Conservation (phyloP, 129 eudicot genomes). For the Sambucus nigra region DNA sequence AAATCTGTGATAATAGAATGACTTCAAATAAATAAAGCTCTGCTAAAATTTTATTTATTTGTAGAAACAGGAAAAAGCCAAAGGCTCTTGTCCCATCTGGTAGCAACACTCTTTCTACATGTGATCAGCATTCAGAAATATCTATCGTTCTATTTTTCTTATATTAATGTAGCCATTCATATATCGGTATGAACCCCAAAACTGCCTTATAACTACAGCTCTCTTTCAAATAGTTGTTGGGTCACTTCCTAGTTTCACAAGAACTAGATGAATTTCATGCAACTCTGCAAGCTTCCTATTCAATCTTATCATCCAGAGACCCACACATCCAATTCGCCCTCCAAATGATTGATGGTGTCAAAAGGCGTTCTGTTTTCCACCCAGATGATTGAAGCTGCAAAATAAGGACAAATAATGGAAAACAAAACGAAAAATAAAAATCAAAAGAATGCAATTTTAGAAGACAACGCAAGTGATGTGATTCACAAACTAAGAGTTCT, state of each 20-base stretch:
- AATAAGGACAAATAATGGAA: neutral
- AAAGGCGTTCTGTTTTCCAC: slow-evolving; percentile 85
- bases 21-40: too few species aligned
- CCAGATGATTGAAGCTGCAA: slow-evolving; percentile 74
- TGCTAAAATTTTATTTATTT: too few species aligned
- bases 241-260: neutral
- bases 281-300: slow-evolving; percentile 21
- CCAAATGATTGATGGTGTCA: slow-evolving; percentile 83
- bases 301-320: slow-evolving; percentile 35
- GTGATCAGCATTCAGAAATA: neutral
- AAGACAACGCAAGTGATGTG: too few species aligned
- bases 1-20: too few species aligned
- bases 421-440: too few species aligned
- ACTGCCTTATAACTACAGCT: neutral
- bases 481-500: too few species aligned
- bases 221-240: neutral
- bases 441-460: too few species aligned
- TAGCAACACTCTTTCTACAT: too few species aligned
- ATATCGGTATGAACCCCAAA: neutral
- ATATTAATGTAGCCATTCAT: neutral
- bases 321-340: slow-evolving; percentile 63
- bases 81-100: too few species aligned
- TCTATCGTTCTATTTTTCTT: neutral
- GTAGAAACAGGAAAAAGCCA: too few species aligned
- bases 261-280: neutral